phyloP scores from a whole-genome alignment of 345 rosid genomes.

The Jatropha curcas region DNA sequence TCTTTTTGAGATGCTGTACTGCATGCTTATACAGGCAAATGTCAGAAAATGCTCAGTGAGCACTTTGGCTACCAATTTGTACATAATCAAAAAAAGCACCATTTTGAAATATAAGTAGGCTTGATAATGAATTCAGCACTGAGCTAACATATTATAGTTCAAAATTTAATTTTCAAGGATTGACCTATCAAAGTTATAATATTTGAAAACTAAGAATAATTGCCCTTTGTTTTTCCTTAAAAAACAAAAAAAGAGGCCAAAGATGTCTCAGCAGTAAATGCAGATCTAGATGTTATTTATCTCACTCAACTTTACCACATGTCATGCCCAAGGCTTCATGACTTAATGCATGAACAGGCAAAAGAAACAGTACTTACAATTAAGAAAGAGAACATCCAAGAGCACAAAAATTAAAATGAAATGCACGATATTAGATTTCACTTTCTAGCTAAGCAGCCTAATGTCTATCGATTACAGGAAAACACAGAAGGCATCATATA shows the following conservation, averaged over 20 bases:
- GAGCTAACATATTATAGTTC: not conserved
- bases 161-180: not conserved
- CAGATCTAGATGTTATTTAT: not conserved
- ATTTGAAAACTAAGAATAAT: too few species aligned
- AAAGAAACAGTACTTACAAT: not conserved
- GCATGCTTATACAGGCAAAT: slow-evolving; percentile 25
- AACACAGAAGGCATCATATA: slow-evolving; percentile 17
- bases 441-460: not conserved
- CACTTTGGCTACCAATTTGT: not conserved
- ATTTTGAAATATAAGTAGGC: not conserved
- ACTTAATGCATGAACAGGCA: not conserved
- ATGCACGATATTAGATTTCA: not conserved
- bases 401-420: not conserved
- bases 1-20: slow-evolving; percentile 50
- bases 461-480: not conserved
- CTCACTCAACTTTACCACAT: not conserved
- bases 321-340: not conserved
- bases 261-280: not conserved
- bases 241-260: not conserved
- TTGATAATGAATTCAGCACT: not conserved
- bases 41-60: not conserved
- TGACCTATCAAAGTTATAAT: too few species aligned
- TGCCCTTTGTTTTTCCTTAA: too few species aligned
- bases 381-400: not conserved
- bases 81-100: not conserved